Evolutionary conservation across 768 basidiomycete species (phyloP), one percentile per base, ranked within the genome.

Genomic region (Suillus clintonianus): DNA sequence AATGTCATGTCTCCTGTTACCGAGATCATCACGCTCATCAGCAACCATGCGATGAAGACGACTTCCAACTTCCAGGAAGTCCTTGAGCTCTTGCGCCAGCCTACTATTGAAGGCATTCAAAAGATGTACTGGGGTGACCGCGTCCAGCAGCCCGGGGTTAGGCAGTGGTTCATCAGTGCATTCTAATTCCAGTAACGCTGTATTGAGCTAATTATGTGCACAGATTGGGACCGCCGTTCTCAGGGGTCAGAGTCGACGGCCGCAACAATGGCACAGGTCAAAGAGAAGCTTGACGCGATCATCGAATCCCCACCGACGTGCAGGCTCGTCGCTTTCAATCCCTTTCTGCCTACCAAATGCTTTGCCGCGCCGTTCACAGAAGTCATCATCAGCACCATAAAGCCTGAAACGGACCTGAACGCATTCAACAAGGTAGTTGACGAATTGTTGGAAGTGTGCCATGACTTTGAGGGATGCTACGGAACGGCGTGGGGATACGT

Each of bases 401-500:
- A 62, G 37, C 61, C 61, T n/a, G 58, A 60, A 41, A 59, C 39
- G 5, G 5, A 62, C 41, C 30, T 53, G 30, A 32, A 53, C 19
- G 17, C 32, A 32, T 53, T 62, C 58, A 14, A 24, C 34, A 62
- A 62, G 54, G 22, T 62, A 9, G 36, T 37, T 4, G 41, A 60
- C 27, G 19, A 4, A 53, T 53, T 19, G 58, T 34, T 42, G 39
- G 61, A 53, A 5, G 37, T 62, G 39, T 39, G 55, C 3, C 39
- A 57, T 37, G 37, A 27, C 39, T 32, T 53, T 32, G 5, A 53
- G 32, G 51, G 51, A 30, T 53, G 51, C 51, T 53, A 53, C 30
- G 30, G 30, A 53, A 34, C 51, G n/a, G 37, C 61, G 10, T 60
- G 59, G 56, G 61, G 61, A n/a, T 62, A 62, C 27, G 15, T 59